These are phyloP conservation scores for Lachnellula suecica DNA, from an alignment of 2,329 filamentous ascomycete species.

Conservation along the genomic window DNA sequence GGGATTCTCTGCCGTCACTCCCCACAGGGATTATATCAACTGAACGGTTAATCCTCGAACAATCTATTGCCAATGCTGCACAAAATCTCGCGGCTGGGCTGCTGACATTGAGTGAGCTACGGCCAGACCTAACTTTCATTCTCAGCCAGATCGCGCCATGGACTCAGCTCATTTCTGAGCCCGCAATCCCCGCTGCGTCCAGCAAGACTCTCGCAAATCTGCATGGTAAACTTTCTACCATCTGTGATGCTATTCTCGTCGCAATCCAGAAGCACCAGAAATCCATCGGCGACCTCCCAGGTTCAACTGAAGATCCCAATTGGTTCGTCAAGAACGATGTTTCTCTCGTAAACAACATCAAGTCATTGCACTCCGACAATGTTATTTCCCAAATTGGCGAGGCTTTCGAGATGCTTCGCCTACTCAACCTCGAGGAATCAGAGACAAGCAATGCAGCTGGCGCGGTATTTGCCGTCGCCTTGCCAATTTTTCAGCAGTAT, in stretches of 20 bases:
- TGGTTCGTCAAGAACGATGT: constrained; percentile 54
- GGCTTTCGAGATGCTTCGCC: constrained; percentile 45
- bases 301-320: constrained; percentile 57
- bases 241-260: constrained; percentile 76
- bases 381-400: constrained; percentile 37
- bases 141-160: constrained; percentile 67
- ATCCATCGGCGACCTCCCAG: constrained; percentile 52
- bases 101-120: constrained; percentile 39
- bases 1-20: constrained; percentile 45
- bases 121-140: constrained; percentile 63
- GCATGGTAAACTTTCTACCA: constrained; percentile 56
- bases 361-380: constrained; percentile 25
- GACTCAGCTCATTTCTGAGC: constrained; percentile 40
- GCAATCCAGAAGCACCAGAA: constrained; percentile 72
- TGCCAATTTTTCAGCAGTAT: constrained; percentile 78
- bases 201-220: constrained; percentile 40
- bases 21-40: constrained; percentile 50
- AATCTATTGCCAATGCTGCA: constrained; percentile 14
- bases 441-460: constrained; percentile 45
- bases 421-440: constrained; percentile 42
- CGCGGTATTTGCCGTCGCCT: constrained; percentile 58
- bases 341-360: constrained; percentile 24
- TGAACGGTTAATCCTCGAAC: constrained; percentile 27
- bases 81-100: constrained; percentile 34
- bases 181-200: constrained; percentile 6